phyloP scores from a whole-genome alignment of 371 early-diverging fungal genomes.

The Funneliformis caledonium region DNA sequence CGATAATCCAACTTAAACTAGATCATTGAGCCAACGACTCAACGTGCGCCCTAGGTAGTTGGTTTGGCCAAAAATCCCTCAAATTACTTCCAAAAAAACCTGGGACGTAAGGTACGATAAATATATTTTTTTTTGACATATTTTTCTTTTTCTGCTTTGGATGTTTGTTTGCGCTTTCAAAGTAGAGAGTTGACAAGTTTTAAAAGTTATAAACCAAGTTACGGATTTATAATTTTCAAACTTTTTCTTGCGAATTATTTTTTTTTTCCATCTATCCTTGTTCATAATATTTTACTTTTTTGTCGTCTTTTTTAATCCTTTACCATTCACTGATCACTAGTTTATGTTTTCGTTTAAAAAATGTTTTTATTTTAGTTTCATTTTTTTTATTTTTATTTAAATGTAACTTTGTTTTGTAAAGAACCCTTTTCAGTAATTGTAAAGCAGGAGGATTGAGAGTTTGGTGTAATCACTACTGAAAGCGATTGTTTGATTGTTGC shows the following conservation, averaged over 20 bases:
- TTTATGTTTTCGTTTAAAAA: background rate
- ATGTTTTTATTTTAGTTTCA: background rate
- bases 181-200: slow-evolving; percentile 3
- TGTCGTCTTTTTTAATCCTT: background rate
- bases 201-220: background rate
- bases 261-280: background rate
- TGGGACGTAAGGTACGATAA: slow-evolving; percentile 24
- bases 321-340: background rate
- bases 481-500: background rate
- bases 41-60: slow-evolving; percentile 1
- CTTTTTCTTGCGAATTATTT: background rate
- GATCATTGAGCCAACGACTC: slow-evolving; percentile 1
- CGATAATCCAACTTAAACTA: background rate
- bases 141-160: slow-evolving; percentile 1
- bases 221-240: slow-evolving; percentile 1
- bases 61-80: slow-evolving; percentile 16
- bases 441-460: background rate
- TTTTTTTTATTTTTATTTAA: background rate
- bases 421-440: background rate
- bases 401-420: background rate
- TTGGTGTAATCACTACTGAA: background rate
- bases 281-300: background rate
- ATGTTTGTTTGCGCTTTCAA: background rate
- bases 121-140: background rate
- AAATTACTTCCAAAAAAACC: slow-evolving; percentile 12